These are phyloP conservation scores for Phytophthora hibernalis DNA, from an alignment of 352 stramenopile genomes.

Conservation along the genomic window DNA sequence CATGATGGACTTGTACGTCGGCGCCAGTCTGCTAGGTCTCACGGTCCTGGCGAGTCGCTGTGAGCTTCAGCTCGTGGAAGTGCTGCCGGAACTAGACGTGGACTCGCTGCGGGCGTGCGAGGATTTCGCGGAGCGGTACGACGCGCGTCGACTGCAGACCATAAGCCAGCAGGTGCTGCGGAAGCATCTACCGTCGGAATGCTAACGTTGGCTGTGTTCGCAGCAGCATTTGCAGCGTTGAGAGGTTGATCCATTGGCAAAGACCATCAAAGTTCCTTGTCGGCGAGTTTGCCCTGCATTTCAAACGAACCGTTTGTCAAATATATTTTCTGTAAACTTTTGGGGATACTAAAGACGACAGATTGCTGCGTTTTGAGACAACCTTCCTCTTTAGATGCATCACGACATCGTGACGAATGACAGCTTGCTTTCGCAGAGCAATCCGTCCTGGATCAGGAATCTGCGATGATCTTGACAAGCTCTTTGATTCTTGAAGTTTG, in stretches of 20 bases:
- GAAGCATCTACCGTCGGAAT: constrained; percentile 21
- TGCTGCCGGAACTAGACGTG: constrained; percentile 56
- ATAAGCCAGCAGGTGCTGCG: constrained; percentile 54
- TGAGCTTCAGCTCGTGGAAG: constrained; percentile 62
- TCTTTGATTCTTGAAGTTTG: constrained; percentile 22
- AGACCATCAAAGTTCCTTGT: not conserved
- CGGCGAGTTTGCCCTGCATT: no score
- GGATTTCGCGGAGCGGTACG: constrained; percentile 71
- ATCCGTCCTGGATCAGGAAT: not conserved
- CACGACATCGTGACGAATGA: no score
- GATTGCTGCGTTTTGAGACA: no score
- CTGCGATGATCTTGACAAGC: not conserved
- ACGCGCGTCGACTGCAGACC: constrained; percentile 55
- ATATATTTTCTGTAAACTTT: no score
- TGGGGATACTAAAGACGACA: no score
- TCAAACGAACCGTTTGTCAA: no score
- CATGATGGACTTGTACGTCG: constrained; percentile 81
- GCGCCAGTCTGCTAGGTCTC: constrained; percentile 62
- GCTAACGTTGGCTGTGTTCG: constrained; percentile 7
- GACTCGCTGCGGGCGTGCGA: constrained; percentile 63
- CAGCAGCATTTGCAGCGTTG: not conserved
- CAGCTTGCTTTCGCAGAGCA: not conserved
- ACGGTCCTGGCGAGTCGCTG: constrained; percentile 63
- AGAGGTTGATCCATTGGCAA: not conserved
- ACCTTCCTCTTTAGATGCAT: no score